Conservation (phyloP, 192 early-diverging fungal genomes). For the Phlyctochytrium planicorne region DNA sequence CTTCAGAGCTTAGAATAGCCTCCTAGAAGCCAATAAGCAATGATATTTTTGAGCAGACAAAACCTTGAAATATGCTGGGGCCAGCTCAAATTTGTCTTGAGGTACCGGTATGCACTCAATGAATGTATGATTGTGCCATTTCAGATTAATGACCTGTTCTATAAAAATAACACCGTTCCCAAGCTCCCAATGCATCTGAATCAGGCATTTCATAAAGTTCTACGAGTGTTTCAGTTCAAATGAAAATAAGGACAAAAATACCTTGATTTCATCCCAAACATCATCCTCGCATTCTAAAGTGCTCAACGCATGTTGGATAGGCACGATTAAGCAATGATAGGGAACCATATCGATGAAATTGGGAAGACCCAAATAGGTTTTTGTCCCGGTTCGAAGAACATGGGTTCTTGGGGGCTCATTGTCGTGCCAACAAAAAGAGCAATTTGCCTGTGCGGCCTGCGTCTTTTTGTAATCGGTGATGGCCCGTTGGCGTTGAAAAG, state of each 20-base stretch:
- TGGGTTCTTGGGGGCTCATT: constrained; percentile 58
- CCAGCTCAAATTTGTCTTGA: constrained; percentile 66
- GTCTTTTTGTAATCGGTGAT: constrained; percentile 67
- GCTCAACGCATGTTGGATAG: constrained; percentile 77
- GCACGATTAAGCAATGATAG: constrained; percentile 90
- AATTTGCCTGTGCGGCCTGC: constrained; percentile 67
- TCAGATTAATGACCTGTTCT: constrained; percentile 82
- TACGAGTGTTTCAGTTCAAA: constrained; percentile 12
- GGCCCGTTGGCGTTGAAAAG: constrained; percentile 55
- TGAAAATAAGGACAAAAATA: constrained; percentile 30
- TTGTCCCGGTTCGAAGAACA: constrained; percentile 75
- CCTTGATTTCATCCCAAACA: constrained; percentile 88
- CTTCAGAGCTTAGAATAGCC: constrained; percentile 69
- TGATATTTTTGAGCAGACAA: not conserved
- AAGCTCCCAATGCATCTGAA: constrained; percentile 78
- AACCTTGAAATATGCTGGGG: constrained; percentile 82
- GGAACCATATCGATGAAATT: constrained; percentile 69
- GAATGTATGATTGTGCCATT: constrained; percentile 74
- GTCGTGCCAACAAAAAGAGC: constrained; percentile 76
- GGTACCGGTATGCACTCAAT: constrained; percentile 95
- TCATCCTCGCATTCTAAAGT: constrained; percentile 89
- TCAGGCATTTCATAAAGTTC: constrained; percentile 95
- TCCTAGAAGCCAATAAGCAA: constrained; percentile 48
- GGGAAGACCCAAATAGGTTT: constrained; percentile 79
- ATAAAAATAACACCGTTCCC: constrained; percentile 78